Evolutionary conservation across 1,284 basidiomycete species (phyloP), one percentile per base, ranked within the genome.

Genomic region (Polyporus tsugae): DNA sequence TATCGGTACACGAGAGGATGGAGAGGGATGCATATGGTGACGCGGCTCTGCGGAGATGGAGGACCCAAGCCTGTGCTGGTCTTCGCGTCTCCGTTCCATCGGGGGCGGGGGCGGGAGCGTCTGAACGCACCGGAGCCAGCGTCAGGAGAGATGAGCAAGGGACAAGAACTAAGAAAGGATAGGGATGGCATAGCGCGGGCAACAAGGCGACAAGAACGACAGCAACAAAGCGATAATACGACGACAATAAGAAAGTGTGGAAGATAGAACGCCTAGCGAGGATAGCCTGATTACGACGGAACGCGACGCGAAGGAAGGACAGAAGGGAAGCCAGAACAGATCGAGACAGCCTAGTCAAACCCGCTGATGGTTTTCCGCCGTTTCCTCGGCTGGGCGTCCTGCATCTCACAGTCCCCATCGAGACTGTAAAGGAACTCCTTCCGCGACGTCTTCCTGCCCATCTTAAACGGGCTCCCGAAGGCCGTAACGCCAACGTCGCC

Each of bases 281-380:
- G 46, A 19, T n/a, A 35, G 19, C 38, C 25, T 49, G 60, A 36
- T 11, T 5, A 58, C 25, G n/a, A 22, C 19, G 49, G 55, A 61
- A 36, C 19, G 22, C 35, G 25, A 10, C 46, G 19, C 15, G 25
- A 36, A 38, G 35, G 35, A 15, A 9, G 42, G 7, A 4, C 29
- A 35, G 60, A 49, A 44, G 35, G 35, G n/a, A 9, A 35, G 7
- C 11, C 29, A 35, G 60, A 49, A 44, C 17, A 25, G 38, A 10
- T 29, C 39, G 39, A 35, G 17, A 57, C n/a, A 33, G 46, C 33
- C 42, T 69, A 76, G 52, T 74, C 69, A 46, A 68, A 70, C 7
- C 73, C 75, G 60, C 64, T 70, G 65, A 76, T 66, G 53, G 77
- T 79, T 71, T 72, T 77, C 66, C 77, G 73, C 38, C 76, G 74